Evolutionary conservation across 805 yeast species (phyloP), one percentile per base, ranked within the genome.

Genomic region (Saccharomycopsis sp.): DNA sequence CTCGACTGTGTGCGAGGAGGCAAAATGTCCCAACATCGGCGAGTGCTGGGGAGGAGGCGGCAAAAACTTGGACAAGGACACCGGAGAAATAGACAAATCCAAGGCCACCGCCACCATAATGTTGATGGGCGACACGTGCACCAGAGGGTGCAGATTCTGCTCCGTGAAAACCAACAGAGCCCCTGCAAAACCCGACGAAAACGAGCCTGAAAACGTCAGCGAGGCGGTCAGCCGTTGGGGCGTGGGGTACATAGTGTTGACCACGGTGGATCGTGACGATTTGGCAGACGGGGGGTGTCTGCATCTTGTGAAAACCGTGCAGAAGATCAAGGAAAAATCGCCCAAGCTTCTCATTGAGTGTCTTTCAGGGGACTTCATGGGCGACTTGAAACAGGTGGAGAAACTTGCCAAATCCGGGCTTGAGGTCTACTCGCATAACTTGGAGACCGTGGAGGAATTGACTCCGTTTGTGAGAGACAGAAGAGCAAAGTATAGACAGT

Each of bases 31-130:
- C n/a, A 94, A 94, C 70, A 94, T 94, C 62, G 97, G 98, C 55
- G 99, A 94, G 71, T 94, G 99, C 73, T 94, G 99, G 99, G 98
- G 99, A 57, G 99, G 99, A 34, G 82, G 85, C 66, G 84, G 80
- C 65, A 81, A 71, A 55, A 71, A 75, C 24, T 14, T 58, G 3
- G 56, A 60, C 37, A 55, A 51, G 14, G 54, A 50, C 20, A 55
- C 63, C 12, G 63, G 63, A 18, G 59, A 58, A 21, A 50, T 58
- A 18, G 63, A 58, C 40, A 86, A 91, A 70, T 82, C 92, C 4
- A 92, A 90, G 62, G 97, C 99, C 2, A 90, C 97, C 5, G 97
- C 97, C 3, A 94, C 99, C 1, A 94, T 94, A 65, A 94, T 94
- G 99, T 77, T 94, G 59, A 79, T 94, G 80, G 99, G 99, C 61